phyloP scores from a whole-genome alignment of 306 rosid species.

The Sphenostylis stenocarpa region DNA sequence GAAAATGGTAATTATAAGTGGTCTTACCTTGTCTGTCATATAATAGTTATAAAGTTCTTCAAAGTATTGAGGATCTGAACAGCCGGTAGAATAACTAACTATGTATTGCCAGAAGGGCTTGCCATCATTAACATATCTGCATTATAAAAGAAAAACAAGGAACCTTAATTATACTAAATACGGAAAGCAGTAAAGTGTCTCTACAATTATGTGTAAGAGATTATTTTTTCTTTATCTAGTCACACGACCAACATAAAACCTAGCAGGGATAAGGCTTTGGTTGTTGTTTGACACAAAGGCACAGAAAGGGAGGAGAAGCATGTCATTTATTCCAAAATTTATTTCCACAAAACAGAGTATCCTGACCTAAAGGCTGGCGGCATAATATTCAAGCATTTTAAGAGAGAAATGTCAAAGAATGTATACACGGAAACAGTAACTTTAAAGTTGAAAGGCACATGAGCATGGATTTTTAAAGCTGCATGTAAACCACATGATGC shows the following conservation, averaged over 20 bases:
- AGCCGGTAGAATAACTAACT: slow-evolving; percentile 88
- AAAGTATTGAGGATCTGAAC: slow-evolving; percentile 91
- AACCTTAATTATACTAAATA: slow-evolving; percentile 13
- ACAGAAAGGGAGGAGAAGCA: background rate
- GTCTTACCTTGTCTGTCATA: slow-evolving; percentile 75
- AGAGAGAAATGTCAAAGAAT: background rate
- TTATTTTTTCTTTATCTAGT: background rate
- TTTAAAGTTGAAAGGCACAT: background rate
- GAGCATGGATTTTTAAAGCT: background rate
- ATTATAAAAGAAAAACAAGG: slow-evolving; percentile 23
- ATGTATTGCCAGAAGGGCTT: slow-evolving; percentile 97
- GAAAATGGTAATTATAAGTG: slow-evolving; percentile 7
- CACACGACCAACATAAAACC: background rate
- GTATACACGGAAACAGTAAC: background rate
- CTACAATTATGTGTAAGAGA: background rate
- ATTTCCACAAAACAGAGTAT: background rate
- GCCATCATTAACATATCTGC: slow-evolving; percentile 94
- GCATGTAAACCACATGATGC: background rate
- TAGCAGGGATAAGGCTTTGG: background rate
- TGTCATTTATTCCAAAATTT: slow-evolving; percentile 2
- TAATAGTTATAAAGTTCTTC: slow-evolving; percentile 91
- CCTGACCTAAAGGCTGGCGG: background rate
- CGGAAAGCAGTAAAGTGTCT: background rate
- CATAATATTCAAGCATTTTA: background rate
- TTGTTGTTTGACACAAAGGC: background rate